A percentile compares a stretch with the other conserved stretches of the same genome.
Conservation (phyloP, 768 basidiomycete genomes). For the Tricholoma flavovirens region DNA sequence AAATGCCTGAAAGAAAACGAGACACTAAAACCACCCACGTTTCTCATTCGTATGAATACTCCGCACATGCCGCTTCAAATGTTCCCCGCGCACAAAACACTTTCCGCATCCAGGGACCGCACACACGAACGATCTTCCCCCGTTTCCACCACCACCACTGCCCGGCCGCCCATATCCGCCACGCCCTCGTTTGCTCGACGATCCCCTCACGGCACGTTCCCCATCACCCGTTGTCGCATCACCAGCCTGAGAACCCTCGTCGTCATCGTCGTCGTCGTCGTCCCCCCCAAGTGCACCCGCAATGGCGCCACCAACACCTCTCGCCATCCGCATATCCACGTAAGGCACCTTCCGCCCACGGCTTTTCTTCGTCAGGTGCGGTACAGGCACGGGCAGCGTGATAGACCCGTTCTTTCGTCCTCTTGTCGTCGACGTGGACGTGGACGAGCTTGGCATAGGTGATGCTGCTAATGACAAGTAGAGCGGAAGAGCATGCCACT, state of each 20-base stretch:
- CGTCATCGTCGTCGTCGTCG: too few species aligned
- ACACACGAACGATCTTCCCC: conserved; percentile 61
- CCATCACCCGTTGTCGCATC: not conserved
- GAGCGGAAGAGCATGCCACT: conserved; percentile 2
- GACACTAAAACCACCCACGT: conserved; percentile 60
- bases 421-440: not conserved
- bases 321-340: conserved; percentile 26
- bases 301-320: conserved; percentile 2
- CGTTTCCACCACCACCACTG: conserved; percentile 32
- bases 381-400: conserved; percentile 52
- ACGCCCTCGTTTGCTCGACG: conserved; percentile 14
- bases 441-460: not conserved
- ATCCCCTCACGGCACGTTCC: conserved; percentile 1
- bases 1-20: too few species aligned
- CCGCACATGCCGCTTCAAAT: conserved; percentile 83
- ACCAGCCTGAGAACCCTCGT: too few species aligned
- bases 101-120: conserved; percentile 80
- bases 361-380: conserved; percentile 65
- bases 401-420: conserved; percentile 13
- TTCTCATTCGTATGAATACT: conserved; percentile 91
- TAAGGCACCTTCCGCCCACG: conserved; percentile 65
- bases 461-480: not conserved
- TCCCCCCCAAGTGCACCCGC: too few species aligned
- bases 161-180: too few species aligned
- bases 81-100: conserved; percentile 84